Evolutionary conservation across 129 eudicot genomes (phyloP), one percentile per base, ranked within the genome.

Genomic region (Lactuca saligna): DNA sequence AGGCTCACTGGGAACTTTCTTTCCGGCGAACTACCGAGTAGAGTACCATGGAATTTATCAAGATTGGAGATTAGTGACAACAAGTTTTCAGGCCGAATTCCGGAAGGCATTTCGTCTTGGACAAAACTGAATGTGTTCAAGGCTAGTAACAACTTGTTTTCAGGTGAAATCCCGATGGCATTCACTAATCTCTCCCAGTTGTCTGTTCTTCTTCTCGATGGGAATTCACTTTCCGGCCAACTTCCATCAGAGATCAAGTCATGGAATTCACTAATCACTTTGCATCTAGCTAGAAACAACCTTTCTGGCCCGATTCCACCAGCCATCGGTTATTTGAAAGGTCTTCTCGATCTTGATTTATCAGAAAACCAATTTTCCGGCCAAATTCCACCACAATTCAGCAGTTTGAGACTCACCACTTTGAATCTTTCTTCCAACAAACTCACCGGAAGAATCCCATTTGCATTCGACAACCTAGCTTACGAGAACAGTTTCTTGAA

Each of bases 241-340:
- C 81, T 93, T 61, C 97, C 99, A 1, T 44, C 79, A 0, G 61
- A 78, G 33, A 80, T 89, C 15, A 49, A 53, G 34, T 86, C 98
- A 13, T 93, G 99, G 99, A 77, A 71, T 16, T 84, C 84, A 12
- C 74, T 93, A 2, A 83, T 82, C 15, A 68, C 78, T 7, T 75
- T 93, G 72, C 78, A 79, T 67, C 83, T 93, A 50, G 81, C 97
- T 3, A 73, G 91, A 68, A 93, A 93, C 75, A 54, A 80, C 20
- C 82, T 93, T 31, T 84, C 95, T 3, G 99, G 99, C 31, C 54
- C 73, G n/a, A 89, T 93, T 54, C 95, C 99, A 10, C 46, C 75
- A 0, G 73, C 74, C 7, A 73, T 93, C 17, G 78, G 88, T 50
- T 72, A 73, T 17, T 67, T 93, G 31, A 92, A 91, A 6, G 82